Conservation (phyloP, 768 basidiomycete species). For the Boletus edulis region DNA sequence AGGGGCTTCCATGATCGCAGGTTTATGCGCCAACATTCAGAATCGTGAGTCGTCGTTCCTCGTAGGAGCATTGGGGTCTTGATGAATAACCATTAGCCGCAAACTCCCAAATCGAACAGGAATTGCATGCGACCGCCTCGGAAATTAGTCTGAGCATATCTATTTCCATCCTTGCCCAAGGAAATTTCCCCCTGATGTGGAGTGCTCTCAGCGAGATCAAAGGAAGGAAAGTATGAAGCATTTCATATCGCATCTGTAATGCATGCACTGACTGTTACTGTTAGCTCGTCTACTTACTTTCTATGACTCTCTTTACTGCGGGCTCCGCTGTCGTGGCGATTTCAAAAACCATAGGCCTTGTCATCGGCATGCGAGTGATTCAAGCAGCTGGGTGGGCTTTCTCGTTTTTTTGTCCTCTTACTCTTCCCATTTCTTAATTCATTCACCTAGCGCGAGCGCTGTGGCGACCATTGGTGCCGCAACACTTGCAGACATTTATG, state of each 20-base stretch:
- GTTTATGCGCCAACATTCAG: conserved; percentile 27
- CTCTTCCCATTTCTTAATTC: not conserved
- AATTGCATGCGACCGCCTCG: conserved; percentile 57
- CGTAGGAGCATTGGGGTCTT: not conserved
- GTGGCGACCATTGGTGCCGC: conserved; percentile 69
- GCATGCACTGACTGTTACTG: not conserved
- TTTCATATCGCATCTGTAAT: not conserved
- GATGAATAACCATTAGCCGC: conserved; percentile 46
- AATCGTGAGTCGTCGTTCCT: conserved; percentile 21
- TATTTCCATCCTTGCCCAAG: conserved; percentile 71
- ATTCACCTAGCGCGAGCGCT: conserved; percentile 50
- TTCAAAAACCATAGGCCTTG: conserved; percentile 50
- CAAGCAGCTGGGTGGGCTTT: conserved; percentile 60
- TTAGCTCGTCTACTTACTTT: conserved; percentile 55
- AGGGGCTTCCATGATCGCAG: conserved; percentile 30
- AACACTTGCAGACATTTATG: conserved; percentile 77
- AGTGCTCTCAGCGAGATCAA: conserved; percentile 48
- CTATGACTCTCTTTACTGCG: conserved; percentile 49
- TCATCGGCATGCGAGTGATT: conserved; percentile 67
- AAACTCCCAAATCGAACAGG: conserved; percentile 57
- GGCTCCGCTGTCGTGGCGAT: conserved; percentile 59
- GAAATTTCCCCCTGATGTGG: conserved; percentile 41
- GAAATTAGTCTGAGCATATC: conserved; percentile 71
- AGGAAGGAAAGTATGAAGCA: conserved; percentile 58
- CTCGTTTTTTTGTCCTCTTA: not conserved